Evolutionary conservation across 164 flowering plant species (phyloP).

Genomic region (Tinospora cordifolia): DNA sequence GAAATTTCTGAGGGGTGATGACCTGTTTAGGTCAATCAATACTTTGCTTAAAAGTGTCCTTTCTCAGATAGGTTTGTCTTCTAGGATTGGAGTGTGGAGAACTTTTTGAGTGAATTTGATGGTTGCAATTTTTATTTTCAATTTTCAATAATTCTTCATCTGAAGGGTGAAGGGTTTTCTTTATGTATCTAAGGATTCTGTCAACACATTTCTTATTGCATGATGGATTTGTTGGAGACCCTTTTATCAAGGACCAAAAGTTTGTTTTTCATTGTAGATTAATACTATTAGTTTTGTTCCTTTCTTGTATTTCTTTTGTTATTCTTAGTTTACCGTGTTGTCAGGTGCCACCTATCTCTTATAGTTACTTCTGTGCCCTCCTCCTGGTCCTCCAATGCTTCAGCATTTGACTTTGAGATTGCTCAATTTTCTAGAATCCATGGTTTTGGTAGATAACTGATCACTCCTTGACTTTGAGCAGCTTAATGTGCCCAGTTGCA

Average conservation of each 20-base stretch:
- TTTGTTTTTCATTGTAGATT: neutral
- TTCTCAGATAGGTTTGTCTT: no score
- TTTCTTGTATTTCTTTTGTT: neutral
- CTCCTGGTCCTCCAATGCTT: neutral
- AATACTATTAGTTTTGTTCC: neutral
- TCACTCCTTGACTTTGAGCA: conserved; percentile 1
- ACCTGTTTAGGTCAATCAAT: no score
- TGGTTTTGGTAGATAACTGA: neutral
- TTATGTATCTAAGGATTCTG: neutral
- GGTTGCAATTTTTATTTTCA: neutral
- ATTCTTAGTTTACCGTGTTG: neutral
- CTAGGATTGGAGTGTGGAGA: no score
- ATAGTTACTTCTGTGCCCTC: neutral
- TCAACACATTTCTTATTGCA: neutral
- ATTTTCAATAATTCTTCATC: neutral
- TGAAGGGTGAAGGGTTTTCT: neutral
- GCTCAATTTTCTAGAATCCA: neutral
- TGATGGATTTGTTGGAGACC: neutral
- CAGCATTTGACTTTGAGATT: neutral
- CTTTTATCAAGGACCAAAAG: neutral
- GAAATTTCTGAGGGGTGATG: no score
- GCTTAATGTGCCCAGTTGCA: neutral
- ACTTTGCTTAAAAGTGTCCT: no score
- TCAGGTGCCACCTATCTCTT: neutral
- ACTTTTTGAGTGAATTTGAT: neutral